phyloP scores from a whole-genome alignment of 2,329 filamentous ascomycete genomes.

The Leptodontidium sp. region DNA sequence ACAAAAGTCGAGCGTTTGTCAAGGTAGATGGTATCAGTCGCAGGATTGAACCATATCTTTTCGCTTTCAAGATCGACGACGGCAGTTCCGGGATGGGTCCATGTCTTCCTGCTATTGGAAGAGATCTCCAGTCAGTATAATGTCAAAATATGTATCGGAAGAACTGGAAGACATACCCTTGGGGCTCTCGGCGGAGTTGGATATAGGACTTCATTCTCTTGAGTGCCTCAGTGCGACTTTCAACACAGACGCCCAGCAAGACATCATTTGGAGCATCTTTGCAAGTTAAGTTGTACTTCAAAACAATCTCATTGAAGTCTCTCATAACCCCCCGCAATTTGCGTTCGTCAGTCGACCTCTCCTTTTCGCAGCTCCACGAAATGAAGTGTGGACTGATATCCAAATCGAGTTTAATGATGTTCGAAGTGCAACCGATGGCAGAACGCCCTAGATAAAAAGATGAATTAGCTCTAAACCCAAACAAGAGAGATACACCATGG shows the following conservation, averaged over 20 bases:
- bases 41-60: slow-evolving; percentile 1
- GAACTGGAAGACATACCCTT: not conserved
- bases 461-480: not conserved
- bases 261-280: not conserved
- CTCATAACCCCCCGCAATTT: too few relatives aligned
- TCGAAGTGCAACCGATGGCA: not conserved
- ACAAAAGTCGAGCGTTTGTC: not conserved
- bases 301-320: too few relatives aligned
- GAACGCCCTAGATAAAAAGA: not conserved
- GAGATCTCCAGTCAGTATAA: too few relatives aligned
- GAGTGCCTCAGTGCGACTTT: not conserved
- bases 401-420: not conserved
- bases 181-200: not conserved
- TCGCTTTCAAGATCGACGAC: not conserved
- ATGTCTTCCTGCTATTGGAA: too few relatives aligned
- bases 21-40: not conserved
- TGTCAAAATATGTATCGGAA: too few relatives aligned
- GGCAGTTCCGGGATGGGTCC: too few relatives aligned
- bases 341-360: too few relatives aligned
- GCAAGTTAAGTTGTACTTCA: not conserved
- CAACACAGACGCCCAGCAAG: not conserved
- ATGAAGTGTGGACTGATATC: not conserved
- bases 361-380: not conserved
- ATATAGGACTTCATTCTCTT: not conserved
- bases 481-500: not conserved